These are phyloP conservation scores for Aspergillus conjunctus DNA, from an alignment of 495 filamentous ascomycete species.

Conservation along the genomic window DNA sequence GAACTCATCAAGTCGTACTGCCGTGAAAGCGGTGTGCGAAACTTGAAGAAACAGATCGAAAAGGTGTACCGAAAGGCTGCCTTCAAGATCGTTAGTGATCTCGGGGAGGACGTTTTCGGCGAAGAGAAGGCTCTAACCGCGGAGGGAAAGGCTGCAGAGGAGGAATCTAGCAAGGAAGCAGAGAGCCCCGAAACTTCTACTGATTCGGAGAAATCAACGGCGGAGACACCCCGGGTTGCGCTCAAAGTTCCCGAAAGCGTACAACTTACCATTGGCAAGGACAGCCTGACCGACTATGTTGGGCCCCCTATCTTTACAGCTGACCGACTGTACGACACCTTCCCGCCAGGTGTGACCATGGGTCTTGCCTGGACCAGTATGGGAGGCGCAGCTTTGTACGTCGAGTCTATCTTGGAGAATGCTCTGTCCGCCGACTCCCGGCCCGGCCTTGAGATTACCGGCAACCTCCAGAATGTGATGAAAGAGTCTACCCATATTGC, in stretches of 20 bases:
- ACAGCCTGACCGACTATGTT: constrained; percentile 95
- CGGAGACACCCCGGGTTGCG: constrained; percentile 74
- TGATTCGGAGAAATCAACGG: constrained; percentile 68
- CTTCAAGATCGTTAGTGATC: constrained; percentile 92
- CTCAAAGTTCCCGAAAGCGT: constrained; percentile 85
- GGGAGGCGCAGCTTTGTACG: constrained; percentile 94
- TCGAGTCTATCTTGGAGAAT: constrained; percentile 93
- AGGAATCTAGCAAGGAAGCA: constrained; percentile 64
- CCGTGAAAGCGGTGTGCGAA: constrained; percentile 93
- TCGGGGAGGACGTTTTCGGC: constrained; percentile 82
- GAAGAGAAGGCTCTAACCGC: constrained; percentile 84
- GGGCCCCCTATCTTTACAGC: constrained; percentile 94
- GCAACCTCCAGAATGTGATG: constrained; percentile 96
- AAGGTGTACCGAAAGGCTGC: constrained; percentile 98
- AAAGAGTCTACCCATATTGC: constrained; percentile 94
- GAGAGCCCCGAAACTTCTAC: constrained; percentile 57
- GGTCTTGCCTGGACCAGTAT: constrained; percentile 98
- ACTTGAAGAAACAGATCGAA: constrained; percentile 99
- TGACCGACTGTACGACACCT: constrained; percentile 91
- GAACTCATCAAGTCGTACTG: constrained; percentile 99
- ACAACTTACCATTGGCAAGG: constrained; percentile 83
- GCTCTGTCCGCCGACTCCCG: constrained; percentile 69
- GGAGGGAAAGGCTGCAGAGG: constrained; percentile 80
- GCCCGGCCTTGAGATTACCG: constrained; percentile 84
- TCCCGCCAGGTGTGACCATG: constrained; percentile 98